A percentile compares a stretch with the other conserved stretches of the same genome.
These are phyloP conservation scores for Nitzschia palea DNA, from an alignment of 108 stramenopile species.

Conservation along the genomic window DNA sequence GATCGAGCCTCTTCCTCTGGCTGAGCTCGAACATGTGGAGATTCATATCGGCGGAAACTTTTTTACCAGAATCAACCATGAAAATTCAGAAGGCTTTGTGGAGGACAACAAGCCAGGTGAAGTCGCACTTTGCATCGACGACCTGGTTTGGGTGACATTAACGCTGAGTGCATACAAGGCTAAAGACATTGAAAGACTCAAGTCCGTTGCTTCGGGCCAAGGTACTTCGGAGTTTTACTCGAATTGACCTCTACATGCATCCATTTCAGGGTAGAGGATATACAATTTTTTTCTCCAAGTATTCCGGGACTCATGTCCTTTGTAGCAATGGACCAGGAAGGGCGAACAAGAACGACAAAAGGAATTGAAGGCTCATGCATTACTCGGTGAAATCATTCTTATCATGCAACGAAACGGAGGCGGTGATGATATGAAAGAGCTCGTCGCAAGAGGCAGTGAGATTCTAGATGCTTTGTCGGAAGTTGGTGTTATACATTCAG, in stretches of 20 bases:
- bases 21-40: neutral
- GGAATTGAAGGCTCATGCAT: neutral
- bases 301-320: neutral
- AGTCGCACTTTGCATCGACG: neutral
- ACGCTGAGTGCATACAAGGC: neutral
- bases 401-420: neutral
- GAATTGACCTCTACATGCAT: too few species aligned
- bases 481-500: neutral
- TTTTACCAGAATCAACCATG: neutral
- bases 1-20: neutral
- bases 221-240: too few species aligned
- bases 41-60: neutral
- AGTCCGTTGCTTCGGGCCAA: neutral
- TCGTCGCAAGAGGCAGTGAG: neutral
- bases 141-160: neutral
- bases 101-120: neutral
- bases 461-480: neutral
- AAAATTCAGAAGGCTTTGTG: neutral
- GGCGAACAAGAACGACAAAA: neutral
- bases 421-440: neutral
- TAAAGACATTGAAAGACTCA: neutral
- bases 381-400: neutral
- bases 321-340: neutral
- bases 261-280: neutral
- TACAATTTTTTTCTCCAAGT: neutral